Conservation (phyloP, 2,329 filamentous ascomycete genomes). For the Cytospora piceae region DNA sequence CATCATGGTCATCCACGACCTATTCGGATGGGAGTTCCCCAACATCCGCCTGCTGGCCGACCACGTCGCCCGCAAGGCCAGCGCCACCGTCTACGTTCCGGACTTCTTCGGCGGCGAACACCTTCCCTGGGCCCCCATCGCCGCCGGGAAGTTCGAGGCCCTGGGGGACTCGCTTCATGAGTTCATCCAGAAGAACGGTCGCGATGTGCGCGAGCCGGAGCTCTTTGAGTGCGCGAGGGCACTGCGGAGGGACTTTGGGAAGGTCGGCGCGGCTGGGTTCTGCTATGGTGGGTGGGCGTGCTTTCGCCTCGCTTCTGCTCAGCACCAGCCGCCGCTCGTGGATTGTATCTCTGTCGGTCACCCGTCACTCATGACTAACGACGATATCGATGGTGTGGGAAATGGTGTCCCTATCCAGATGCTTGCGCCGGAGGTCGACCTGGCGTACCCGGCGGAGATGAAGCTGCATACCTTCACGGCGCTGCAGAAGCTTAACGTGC, state of each 20-base stretch:
- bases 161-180: neutral
- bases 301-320: constrained; percentile 48
- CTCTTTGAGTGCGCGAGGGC: constrained; percentile 44
- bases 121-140: constrained; percentile 1
- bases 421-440: constrained; percentile 53
- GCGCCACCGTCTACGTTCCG: constrained; percentile 51
- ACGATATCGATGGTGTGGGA: constrained; percentile 49
- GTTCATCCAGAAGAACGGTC: neutral
- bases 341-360: constrained; percentile 51
- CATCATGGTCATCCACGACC: constrained; percentile 54
- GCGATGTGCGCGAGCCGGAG: constrained; percentile 37
- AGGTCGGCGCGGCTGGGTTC: constrained; percentile 50
- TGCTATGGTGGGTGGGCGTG: constrained; percentile 58
- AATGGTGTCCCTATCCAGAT: constrained; percentile 53
- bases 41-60: constrained; percentile 55
- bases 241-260: constrained; percentile 38
- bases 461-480: constrained; percentile 45
- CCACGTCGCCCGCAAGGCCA: constrained; percentile 48
- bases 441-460: constrained; percentile 45
- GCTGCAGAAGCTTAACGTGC: constrained; percentile 41
- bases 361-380: constrained; percentile 46
- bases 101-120: constrained; percentile 47
- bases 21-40: constrained; percentile 53
- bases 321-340: constrained; percentile 44
- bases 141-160: neutral